Percentiles rank a stretch among this genome's conserved stretches.
Conservation (phyloP, 73 alveolate species). For the Paramecium sonneborni region DNA sequence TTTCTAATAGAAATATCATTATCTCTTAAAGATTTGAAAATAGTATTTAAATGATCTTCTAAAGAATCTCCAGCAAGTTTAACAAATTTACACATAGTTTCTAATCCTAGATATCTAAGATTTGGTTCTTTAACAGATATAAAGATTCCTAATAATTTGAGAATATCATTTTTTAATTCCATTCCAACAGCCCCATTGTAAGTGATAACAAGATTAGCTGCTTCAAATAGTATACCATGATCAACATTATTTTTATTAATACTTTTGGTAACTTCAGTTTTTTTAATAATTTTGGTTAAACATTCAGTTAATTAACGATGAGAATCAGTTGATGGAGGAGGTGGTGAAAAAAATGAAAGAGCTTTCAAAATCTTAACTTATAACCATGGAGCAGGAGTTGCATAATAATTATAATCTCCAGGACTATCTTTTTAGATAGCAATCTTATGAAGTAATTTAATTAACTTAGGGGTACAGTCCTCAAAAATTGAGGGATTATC, state of each 20-base stretch:
- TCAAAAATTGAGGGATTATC: conserved; percentile 70
- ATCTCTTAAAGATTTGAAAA: conserved; percentile 89
- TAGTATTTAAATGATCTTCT: conserved; percentile 88
- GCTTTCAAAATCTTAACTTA: conserved; percentile 91
- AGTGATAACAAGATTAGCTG: conserved; percentile 90
- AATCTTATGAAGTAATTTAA: conserved; percentile 80
- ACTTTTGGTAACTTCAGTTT: conserved; percentile 94
- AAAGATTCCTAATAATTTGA: conserved; percentile 89
- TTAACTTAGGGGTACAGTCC: conserved; percentile 80
- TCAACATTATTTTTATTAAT: conserved; percentile 98
- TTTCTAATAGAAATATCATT: conserved; percentile 96
- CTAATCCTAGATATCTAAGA: conserved; percentile 96
- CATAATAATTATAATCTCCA: conserved; percentile 93
- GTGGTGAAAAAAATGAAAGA: conserved; percentile 92
- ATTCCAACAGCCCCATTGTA: conserved; percentile 84
- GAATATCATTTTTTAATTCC: conserved; percentile 85
- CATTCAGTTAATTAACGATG: conserved; percentile 80
- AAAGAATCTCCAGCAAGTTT: conserved; percentile 83
- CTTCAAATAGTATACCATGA: conserved; percentile 97
- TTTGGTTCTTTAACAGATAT: conserved; percentile 96
- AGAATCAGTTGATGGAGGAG: conserved; percentile 77
- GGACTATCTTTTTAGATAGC: conserved; percentile 83
- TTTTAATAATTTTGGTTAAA: conserved; percentile 81
- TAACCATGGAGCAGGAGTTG: conserved; percentile 98
- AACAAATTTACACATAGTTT: conserved; percentile 91